Evolutionary conservation across 148 eudicot genomes (phyloP).

Genomic region (Amaranthus cruentus): DNA sequence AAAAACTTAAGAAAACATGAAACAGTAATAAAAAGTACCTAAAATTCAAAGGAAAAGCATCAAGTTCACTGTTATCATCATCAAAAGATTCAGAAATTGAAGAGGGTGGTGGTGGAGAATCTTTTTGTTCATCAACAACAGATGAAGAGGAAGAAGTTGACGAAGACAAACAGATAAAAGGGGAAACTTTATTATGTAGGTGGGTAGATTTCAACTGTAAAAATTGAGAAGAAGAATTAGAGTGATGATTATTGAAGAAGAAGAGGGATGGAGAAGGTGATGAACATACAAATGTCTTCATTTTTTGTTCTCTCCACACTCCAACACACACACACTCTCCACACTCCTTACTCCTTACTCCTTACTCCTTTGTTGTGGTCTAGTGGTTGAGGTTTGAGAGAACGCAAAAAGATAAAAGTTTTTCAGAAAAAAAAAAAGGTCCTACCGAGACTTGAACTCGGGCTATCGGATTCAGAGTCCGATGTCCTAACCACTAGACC

Average conservation of each 20-base stretch:
- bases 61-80: slow-evolving; percentile 16
- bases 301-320: neutral
- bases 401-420: neutral
- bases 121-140: slow-evolving; percentile 30
- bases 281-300: neutral
- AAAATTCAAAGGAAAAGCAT: slow-evolving; percentile 24
- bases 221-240: neutral
- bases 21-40: slow-evolving; percentile 27
- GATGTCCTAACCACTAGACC: slow-evolving; percentile 23
- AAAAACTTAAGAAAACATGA: neutral
- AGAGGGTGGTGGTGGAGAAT: slow-evolving; percentile 7
- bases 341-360: neutral
- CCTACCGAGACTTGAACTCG: slow-evolving; percentile 32
- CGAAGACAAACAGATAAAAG: slow-evolving; percentile 17
- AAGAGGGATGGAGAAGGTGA: slow-evolving; percentile 5
- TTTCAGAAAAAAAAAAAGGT: slow-evolving; percentile 1
- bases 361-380: neutral
- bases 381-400: slow-evolving; percentile 8
- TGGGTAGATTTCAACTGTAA: slow-evolving; percentile 8
- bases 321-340: neutral
- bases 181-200: neutral
- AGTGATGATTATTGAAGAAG: slow-evolving; percentile 6
- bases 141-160: slow-evolving; percentile 27
- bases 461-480: slow-evolving; percentile 36
- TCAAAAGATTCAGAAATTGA: neutral